Conservation (phyloP, 2,329 filamentous ascomycete species). For the Domatiomyces globalis region DNA sequence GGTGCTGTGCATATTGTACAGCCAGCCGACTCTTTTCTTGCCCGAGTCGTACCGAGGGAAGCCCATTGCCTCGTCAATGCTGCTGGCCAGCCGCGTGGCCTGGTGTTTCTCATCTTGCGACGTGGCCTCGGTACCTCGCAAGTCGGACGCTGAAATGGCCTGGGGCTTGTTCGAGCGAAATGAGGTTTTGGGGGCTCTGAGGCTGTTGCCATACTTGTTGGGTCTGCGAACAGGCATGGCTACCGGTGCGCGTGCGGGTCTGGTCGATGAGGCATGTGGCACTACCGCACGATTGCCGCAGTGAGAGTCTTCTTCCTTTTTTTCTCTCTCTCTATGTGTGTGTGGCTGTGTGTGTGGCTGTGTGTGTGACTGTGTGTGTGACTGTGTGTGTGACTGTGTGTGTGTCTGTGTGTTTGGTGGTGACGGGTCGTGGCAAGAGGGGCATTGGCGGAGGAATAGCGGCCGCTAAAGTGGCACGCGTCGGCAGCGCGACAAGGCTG, state of each 20-base stretch:
- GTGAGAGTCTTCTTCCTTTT: background rate
- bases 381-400: too few species aligned
- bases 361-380: too few species aligned
- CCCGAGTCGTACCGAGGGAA: conserved; percentile 85
- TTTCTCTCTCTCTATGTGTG: background rate
- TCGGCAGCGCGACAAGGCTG: background rate
- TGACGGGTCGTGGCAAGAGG: background rate
- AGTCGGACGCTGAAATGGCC: conserved; percentile 63
- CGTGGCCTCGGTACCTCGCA: conserved; percentile 66
- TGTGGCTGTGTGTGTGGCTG: too few species aligned
- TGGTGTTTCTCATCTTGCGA: conserved; percentile 89
- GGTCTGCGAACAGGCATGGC: conserved; percentile 37
- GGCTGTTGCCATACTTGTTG: conserved; percentile 53
- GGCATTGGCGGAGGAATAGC: too few species aligned
- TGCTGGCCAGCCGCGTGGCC: conserved; percentile 64
- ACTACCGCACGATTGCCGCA: too few species aligned
- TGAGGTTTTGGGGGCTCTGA: conserved; percentile 29
- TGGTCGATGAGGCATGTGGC: background rate
- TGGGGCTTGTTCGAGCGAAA: conserved; percentile 38
- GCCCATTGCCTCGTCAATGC: conserved; percentile 89
- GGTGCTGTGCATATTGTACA: conserved; percentile 89
- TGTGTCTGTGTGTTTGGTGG: background rate
- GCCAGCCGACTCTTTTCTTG: conserved; percentile 74
- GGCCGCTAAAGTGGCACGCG: background rate
- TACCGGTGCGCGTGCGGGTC: background rate